These are phyloP conservation scores for Fusarium annulatum DNA, from an alignment of 2,329 filamentous ascomycete species.

Conservation along the genomic window DNA sequence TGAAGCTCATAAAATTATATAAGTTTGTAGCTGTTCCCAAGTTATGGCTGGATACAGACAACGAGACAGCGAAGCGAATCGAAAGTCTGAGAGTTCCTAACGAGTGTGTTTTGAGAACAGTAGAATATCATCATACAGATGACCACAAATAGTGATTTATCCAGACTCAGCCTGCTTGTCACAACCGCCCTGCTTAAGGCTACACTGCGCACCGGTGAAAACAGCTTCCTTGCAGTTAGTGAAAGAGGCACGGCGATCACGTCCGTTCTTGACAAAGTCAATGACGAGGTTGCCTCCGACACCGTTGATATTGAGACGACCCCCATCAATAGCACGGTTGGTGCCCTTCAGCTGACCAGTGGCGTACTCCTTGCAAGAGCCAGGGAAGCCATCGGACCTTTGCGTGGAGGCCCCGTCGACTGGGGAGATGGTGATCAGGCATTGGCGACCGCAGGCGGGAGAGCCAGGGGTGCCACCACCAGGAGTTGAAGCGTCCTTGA, in stretches of 20 bases:
- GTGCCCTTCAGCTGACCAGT: neutral
- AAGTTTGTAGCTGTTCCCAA: too few relatives aligned
- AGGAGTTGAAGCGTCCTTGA: neutral
- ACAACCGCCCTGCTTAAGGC: neutral
- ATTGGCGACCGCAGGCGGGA: neutral
- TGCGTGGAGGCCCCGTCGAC: neutral
- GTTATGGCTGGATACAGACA: too few relatives aligned
- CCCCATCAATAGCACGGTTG: neutral
- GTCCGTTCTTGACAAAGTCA: neutral
- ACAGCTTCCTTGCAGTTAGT: neutral
- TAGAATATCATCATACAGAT: too few relatives aligned
- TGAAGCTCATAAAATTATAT: too few relatives aligned
- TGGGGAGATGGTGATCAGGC: neutral
- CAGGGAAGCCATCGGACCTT: neutral
- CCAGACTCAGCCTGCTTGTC: neutral
- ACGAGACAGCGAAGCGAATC: too few relatives aligned
- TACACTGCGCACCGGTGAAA: neutral
- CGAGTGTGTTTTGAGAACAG: too few relatives aligned
- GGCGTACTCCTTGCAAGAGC: neutral
- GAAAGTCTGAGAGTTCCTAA: too few relatives aligned
- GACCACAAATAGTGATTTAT: too few relatives aligned
- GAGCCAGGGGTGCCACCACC: neutral
- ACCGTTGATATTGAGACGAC: neutral
- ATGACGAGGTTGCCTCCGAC: neutral
- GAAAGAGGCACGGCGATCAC: neutral